Percentiles rank a stretch among this genome's conserved stretches.
These are phyloP conservation scores for Malus hybrid DNA, from an alignment of 331 rosid species.

Conservation along the genomic window DNA sequence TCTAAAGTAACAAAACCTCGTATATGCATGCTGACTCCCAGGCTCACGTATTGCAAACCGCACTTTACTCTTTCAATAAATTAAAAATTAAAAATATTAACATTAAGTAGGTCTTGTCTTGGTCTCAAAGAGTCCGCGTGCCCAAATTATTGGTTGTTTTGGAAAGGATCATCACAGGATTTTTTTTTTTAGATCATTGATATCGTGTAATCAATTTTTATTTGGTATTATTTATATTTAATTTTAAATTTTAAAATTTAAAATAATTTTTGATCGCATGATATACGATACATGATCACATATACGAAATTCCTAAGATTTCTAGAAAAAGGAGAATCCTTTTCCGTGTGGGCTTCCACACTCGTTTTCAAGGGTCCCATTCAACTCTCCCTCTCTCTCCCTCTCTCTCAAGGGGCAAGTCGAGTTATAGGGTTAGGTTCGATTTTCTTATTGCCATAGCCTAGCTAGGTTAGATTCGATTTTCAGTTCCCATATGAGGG, in stretches of 20 bases:
- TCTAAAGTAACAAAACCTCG: neutral
- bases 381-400: neutral
- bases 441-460: neutral
- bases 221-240: too few species aligned
- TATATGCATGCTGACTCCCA: conserved; percentile 4
- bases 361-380: conserved; percentile 23
- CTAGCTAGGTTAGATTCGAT: conserved; percentile 21
- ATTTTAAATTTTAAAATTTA: too few species aligned
- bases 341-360: conserved; percentile 19
- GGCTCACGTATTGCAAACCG: neutral
- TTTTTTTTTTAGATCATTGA: too few species aligned
- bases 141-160: conserved; percentile 33
- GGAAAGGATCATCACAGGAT: too few species aligned
- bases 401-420: neutral
- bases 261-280: too few species aligned
- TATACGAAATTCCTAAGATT: too few species aligned
- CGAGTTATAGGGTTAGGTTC: neutral
- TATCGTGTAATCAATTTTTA: accelerated
- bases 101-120: conserved; percentile 16
- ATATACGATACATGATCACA: too few species aligned
- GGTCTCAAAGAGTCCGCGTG: conserved; percentile 18
- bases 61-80: neutral
- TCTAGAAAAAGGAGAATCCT: too few species aligned
- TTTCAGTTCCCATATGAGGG: conserved; percentile 30
- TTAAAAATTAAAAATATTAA: neutral